Conservation (phyloP, 345 rosid genomes). For the Rhizophora apiculata region DNA sequence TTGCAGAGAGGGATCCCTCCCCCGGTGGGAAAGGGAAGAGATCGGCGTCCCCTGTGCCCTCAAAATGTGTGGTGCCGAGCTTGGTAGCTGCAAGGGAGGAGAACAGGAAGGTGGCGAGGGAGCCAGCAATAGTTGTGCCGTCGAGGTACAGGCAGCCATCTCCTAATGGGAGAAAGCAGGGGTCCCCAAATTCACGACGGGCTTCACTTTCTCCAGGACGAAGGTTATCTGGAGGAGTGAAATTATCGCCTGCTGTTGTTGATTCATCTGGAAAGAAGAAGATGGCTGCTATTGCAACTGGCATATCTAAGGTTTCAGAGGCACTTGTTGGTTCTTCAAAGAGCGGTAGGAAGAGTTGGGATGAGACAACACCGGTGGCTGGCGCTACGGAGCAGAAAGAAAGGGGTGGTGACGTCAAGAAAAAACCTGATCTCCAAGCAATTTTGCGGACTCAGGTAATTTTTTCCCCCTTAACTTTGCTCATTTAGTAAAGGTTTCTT, state of each 20-base stretch:
- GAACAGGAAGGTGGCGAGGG: constrained; percentile 58
- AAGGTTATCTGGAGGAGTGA: constrained; percentile 70
- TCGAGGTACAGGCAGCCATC: constrained; percentile 94
- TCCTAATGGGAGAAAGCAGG: constrained; percentile 71
- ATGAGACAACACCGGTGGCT: constrained; percentile 36
- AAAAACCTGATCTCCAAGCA: constrained; percentile 55
- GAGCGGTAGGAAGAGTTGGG: constrained; percentile 63
- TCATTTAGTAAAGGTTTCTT: too few relatives aligned
- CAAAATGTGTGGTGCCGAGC: constrained; percentile 91
- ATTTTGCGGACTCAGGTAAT: constrained; percentile 85
- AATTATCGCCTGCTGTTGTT: constrained; percentile 57
- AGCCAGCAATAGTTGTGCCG: constrained; percentile 83
- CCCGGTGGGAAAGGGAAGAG: constrained; percentile 71
- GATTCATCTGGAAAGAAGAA: constrained; percentile 84
- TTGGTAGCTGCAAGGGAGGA: constrained; percentile 73
- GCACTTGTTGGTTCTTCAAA: constrained; percentile 51
- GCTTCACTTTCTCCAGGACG: constrained; percentile 76
- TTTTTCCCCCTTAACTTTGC: not conserved
- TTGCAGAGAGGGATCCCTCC: constrained; percentile 51
- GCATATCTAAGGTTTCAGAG: constrained; percentile 53
- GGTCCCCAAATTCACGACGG: constrained; percentile 66
- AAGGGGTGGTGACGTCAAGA: constrained; percentile 38
- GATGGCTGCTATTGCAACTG: constrained; percentile 57
- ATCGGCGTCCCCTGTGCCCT: constrained; percentile 85
- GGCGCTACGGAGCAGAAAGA: constrained; percentile 42